Evolutionary conservation across 2,329 filamentous ascomycete species (phyloP), one percentile per base, ranked within the genome.

Genomic region (Cercospora citrullina): DNA sequence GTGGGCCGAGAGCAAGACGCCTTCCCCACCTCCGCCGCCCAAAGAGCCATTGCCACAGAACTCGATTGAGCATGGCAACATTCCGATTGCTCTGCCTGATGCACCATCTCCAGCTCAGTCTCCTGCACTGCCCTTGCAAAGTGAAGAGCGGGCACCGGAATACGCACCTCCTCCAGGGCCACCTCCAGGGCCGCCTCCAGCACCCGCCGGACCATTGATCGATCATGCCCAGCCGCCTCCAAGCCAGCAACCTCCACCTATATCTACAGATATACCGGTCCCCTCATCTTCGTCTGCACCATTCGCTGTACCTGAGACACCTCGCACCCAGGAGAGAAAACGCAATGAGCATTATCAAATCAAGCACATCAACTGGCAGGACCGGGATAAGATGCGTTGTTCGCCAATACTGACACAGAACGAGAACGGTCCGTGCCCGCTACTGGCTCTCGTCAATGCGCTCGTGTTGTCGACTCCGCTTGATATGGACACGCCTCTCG

Each of bases 351-450:
- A 93, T 0, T 98, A 99, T 75, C 91, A 93, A 65, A 94, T 98
- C 78, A 96, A 97, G 77, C 93, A 94, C 68, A 90, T 98, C 69
- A 89, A 87, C 69, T 98, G 94, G 94, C 84, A 89, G 68, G 92
- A 97, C 1, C 68, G 83, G 1, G 84, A 86, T n/a, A 87, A 87
- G 63, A 84, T 92, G 42, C 86, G 92, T 53, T 85, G 86, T n/a
- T 94, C 93, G 0, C 94, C 95, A 0, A 93, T 98, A 65, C 83
- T 98, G 48, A 89, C 96, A 3, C 94, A 99, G 76, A 98, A 97
- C 73, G 88, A 90, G 66, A 99, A 99, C 75, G 95, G 95, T 0
- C 95, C 95, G 0, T 99, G 95, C 79, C 95, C 95, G 1, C 81
- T 99, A 14, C 87, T 99, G 28, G 95, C 95, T 2, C 84, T 99